These are phyloP conservation scores for Septoria petroselini DNA, from an alignment of 2,329 filamentous ascomycete genomes.

Conservation along the genomic window DNA sequence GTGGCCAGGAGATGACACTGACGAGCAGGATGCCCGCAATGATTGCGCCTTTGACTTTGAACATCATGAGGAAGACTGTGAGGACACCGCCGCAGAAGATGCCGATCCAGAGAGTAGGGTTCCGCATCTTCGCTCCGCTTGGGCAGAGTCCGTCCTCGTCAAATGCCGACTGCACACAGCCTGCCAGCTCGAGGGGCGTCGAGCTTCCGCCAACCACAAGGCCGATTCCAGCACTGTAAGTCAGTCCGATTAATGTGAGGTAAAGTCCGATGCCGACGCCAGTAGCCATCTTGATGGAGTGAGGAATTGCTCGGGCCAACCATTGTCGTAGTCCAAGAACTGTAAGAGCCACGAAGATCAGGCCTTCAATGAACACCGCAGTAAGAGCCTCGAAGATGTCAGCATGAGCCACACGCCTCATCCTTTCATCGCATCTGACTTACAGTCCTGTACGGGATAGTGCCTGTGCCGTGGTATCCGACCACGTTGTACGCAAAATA, in stretches of 20 bases:
- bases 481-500: slow-evolving; percentile 84
- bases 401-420: neutral
- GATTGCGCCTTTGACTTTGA: slow-evolving; percentile 81
- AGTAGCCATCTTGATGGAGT: slow-evolving; percentile 81
- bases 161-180: slow-evolving; percentile 58
- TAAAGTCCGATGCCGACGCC: slow-evolving; percentile 84
- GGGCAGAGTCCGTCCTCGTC: slow-evolving; percentile 58
- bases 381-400: slow-evolving; percentile 58
- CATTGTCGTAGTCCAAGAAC: slow-evolving; percentile 80
- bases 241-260: slow-evolving; percentile 70
- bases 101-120: slow-evolving; percentile 79
- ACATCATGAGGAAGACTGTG: slow-evolving; percentile 77
- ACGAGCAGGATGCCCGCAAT: slow-evolving; percentile 80
- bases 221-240: slow-evolving; percentile 79
- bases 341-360: slow-evolving; percentile 77
- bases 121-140: slow-evolving; percentile 70
- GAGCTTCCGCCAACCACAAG: slow-evolving; percentile 65
- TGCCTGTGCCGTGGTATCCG: slow-evolving; percentile 69
- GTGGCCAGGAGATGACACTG: slow-evolving; percentile 84
- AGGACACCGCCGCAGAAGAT: slow-evolving; percentile 82
- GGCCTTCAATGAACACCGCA: slow-evolving; percentile 84
- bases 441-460: slow-evolving; percentile 65
- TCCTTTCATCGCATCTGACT: neutral
- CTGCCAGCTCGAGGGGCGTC: slow-evolving; percentile 72
- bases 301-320: slow-evolving; percentile 78